Base-by-base conservation (phyloP, 768 basidiomycete species). In the Stropharia rugosoannulata region DNA sequence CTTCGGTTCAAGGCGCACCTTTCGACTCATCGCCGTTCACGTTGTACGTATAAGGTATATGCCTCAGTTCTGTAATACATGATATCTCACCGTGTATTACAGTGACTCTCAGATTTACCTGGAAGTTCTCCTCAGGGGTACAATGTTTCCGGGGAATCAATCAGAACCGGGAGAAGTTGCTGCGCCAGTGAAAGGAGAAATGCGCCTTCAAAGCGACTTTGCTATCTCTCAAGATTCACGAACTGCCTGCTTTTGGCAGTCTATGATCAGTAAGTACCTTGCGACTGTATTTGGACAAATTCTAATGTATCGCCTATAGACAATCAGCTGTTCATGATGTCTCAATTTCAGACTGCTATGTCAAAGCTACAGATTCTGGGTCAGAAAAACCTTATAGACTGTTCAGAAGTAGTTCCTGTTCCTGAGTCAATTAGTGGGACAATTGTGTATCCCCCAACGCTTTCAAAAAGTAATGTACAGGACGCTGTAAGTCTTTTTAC, bases 131-230 rank as follows among this genome's bases (percentile, higher is more conserved):
- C 56, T 68, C 29, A 62, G 65, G 42, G 69, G 69, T 16, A 59
- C 22, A 16, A n/a, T 54, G 16, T 57, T 60, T 59, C 64, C 64
- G 5, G 59, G 58, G 51, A 59, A 60, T 35, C 42, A 43, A 13
- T 54, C 40, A 16, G 58, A 68, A 9, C 25, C 62, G 1, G 75
- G 76, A 51, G 71, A 75, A 56, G 70, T 71, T 1, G 19, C 56
- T 32, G 73, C 73, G 1, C 70, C 73, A 6, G 61, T 76, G 11
- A 58, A 57, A 18, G 75, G 75, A 15, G 74, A 73, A 58, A 67
- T 77, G 64, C 71, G 74, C 51, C 68, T 76, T 13, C 70, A 75
- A 59, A 73, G 72, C 48, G 74, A 76, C 62, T 70, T 66, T 42
- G 60, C 49, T 18, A 47, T 70, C 19, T 57, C 66, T 10, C 60